These are phyloP conservation scores for Botrytis elliptica DNA, from an alignment of 2,329 filamentous ascomycete species.

Conservation along the genomic window DNA sequence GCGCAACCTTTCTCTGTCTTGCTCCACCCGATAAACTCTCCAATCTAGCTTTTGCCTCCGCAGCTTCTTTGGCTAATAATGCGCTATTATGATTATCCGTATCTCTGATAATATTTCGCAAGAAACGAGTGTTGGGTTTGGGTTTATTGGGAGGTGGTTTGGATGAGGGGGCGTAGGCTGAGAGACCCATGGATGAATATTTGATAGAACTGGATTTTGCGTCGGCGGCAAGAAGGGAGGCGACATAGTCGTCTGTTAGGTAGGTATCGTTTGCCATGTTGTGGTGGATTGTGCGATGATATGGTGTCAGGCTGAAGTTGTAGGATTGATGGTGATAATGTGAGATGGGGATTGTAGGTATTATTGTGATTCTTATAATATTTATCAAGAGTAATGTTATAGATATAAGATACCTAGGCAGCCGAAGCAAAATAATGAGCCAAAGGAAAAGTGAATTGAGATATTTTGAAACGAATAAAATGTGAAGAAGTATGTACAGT, in stretches of 20 bases:
- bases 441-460: neutral
- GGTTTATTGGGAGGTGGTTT: slow-evolving; percentile 59
- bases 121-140: slow-evolving; percentile 88
- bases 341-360: neutral
- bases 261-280: slow-evolving; percentile 29
- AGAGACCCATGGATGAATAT: slow-evolving; percentile 72
- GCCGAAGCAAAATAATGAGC: neutral
- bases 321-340: neutral
- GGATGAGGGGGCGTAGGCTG: slow-evolving; percentile 57
- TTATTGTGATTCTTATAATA: neutral
- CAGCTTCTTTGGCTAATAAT: slow-evolving; percentile 77
- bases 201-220: slow-evolving; percentile 70
- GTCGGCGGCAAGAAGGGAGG: slow-evolving; percentile 75
- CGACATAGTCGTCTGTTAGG: slow-evolving; percentile 77
- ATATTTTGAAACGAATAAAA: neutral
- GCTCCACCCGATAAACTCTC: slow-evolving; percentile 53
- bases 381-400: neutral
- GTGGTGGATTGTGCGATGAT: neutral
- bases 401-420: neutral
- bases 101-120: slow-evolving; percentile 83
- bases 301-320: neutral
- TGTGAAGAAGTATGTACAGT: neutral
- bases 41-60: slow-evolving; percentile 72
- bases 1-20: slow-evolving; percentile 46
- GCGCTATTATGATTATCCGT: slow-evolving; percentile 88